Evolutionary conservation across 2,329 filamentous ascomycete species (phyloP).

Genomic region (Venturiaceae sp.): DNA sequence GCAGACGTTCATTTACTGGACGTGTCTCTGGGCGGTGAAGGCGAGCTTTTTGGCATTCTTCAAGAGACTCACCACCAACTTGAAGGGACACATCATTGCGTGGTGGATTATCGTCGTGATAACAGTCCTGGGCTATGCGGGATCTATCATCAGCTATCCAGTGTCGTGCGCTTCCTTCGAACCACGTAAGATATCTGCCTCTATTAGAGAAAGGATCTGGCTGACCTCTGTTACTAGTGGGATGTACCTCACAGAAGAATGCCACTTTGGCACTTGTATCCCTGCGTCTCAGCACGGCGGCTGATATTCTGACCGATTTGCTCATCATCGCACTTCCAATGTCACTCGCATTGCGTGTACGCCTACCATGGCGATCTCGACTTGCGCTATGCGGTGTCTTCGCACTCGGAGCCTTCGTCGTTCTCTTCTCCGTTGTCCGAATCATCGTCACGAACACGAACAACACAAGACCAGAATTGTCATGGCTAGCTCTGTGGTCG

Average conservation of each 20-base stretch:
- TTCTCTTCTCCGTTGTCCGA: constrained; percentile 10
- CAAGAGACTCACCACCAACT: constrained; percentile 7
- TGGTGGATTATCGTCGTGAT: constrained; percentile 14
- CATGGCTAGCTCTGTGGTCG: constrained; percentile 12
- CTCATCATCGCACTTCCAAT: constrained; percentile 11
- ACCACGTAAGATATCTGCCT: constrained; percentile 5
- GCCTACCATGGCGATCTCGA: neutral
- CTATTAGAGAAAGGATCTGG: neutral
- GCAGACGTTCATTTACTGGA: constrained; percentile 15
- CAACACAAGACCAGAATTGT: constrained; percentile 10
- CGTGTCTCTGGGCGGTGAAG: constrained; percentile 16
- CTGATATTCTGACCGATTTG: constrained; percentile 15
- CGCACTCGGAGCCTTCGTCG: constrained; percentile 15
- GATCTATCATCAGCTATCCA: constrained; percentile 12
- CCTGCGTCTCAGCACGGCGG: constrained; percentile 12
- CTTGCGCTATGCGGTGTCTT: constrained; percentile 13
- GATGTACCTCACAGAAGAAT: constrained; percentile 8
- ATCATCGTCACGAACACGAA: constrained; percentile 11
- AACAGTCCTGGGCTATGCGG: constrained; percentile 10
- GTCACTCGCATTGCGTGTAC: constrained; percentile 2
- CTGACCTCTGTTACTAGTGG: neutral
- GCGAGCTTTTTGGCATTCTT: constrained; percentile 15
- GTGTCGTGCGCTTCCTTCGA: constrained; percentile 12
- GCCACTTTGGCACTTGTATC: constrained; percentile 8
- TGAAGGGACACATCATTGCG: constrained; percentile 10